phyloP scores from a whole-genome alignment of 2,329 filamentous ascomycete species.

The Diaporthe humulicola region DNA sequence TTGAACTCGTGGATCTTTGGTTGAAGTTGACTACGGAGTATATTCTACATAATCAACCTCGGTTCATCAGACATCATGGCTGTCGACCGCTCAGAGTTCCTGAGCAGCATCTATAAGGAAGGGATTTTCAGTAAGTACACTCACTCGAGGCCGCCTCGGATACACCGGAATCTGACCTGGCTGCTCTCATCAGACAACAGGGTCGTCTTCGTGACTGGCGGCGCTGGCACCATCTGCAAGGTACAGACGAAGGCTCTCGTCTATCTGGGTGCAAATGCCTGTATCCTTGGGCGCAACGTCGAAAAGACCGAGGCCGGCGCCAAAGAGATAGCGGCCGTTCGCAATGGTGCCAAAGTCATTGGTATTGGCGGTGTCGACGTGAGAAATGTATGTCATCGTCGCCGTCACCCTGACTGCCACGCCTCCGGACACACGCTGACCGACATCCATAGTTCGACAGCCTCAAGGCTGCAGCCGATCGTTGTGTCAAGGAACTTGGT shows the following conservation, averaged over 20 bases:
- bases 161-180: neutral
- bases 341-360: slow-evolving; percentile 85
- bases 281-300: slow-evolving; percentile 90
- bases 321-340: slow-evolving; percentile 83
- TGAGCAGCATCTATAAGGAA: slow-evolving; percentile 88
- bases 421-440: slow-evolving; percentile 1
- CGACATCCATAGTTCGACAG: slow-evolving; percentile 64
- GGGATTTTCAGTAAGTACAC: slow-evolving; percentile 80
- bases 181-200: slow-evolving; percentile 73
- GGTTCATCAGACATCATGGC: slow-evolving; percentile 37
- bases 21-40: neutral
- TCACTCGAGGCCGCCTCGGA: neutral
- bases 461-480: slow-evolving; percentile 80
- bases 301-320: slow-evolving; percentile 89
- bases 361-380: slow-evolving; percentile 88
- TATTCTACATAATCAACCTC: neutral
- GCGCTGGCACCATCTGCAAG: slow-evolving; percentile 93
- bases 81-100: slow-evolving; percentile 69
- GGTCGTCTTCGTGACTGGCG: slow-evolving; percentile 95
- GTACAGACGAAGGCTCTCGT: slow-evolving; percentile 94
- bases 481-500: slow-evolving; percentile 86
- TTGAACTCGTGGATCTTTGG: slow-evolving; percentile 12
- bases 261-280: slow-evolving; percentile 90
- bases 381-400: slow-evolving; percentile 67
- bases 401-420: neutral